Evolutionary conservation across 108 stramenopile genomes (phyloP), one percentile per base, ranked within the genome.

Genomic region (Stephanodiscus triporus): DNA sequence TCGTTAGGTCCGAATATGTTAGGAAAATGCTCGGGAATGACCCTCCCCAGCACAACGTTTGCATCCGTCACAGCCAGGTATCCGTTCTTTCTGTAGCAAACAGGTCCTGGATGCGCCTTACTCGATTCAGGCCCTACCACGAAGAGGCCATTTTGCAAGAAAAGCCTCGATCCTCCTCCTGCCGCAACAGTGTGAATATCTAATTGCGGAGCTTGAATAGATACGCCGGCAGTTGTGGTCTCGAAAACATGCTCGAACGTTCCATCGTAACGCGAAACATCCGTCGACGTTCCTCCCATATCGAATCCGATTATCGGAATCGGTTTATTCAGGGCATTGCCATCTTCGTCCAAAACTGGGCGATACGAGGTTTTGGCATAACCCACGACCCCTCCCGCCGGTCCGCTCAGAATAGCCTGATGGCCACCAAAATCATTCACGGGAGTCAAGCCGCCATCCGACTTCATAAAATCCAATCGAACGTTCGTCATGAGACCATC

Each of bases 121-220:
- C 97, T 92, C 61, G 83, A 85, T 80, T 99, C 96, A 3, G 99
- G 99, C 16, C 99, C 99, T 6, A 99, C 99, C 13, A 88, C 86
- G 70, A 98, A 97, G 60, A 99, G 84, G 17, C 97, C 97, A 56
- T 86, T 84, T 55, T 88, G 70, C 81, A 96, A 86, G 85, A 97
- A 96, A 22, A 99, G 84, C 4, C 97, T 80, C 24, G 79, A 84
- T 26, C 98, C 98, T 55, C 94, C 95, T 27, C 96, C 98, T 0
- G 98, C 98, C 14, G 97, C 97, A 29, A 99, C 97, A 11, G 99
- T 99, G 80, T 96, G 94, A 84, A 99, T 98, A 73, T 99, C 99
- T 20, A 99, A 80, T 84, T 99, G 98, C 4, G 99, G 97, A 29
- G 80, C 86, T 81, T 97, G 96, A 70, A 96, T 92, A 47, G 88